Conservation (phyloP, 768 basidiomycete species). For the Boletus reticulatus region DNA sequence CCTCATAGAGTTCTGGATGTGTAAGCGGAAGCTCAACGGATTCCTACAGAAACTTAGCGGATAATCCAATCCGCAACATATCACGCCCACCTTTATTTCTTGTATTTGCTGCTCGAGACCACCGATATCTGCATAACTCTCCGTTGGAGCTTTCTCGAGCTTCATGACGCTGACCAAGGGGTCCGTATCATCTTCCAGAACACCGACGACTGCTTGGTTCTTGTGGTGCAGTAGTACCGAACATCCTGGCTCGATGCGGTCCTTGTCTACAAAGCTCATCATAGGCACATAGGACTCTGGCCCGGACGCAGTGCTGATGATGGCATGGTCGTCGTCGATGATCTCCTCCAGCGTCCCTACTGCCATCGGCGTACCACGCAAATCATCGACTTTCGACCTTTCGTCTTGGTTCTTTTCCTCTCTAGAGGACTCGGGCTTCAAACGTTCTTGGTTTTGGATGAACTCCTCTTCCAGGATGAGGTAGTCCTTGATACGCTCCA, state of each 20-base stretch:
- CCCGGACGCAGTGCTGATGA: conserved; percentile 90
- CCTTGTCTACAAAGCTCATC: conserved; percentile 98
- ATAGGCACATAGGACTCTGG: conserved; percentile 98
- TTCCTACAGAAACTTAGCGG: conserved; percentile 53
- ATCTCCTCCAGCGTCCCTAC: conserved; percentile 98
- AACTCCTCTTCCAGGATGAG: conserved; percentile 94
- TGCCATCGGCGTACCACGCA: conserved; percentile 96
- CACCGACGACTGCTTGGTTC: conserved; percentile 92
- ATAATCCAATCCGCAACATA: neutral
- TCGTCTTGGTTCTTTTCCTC: conserved; percentile 98
- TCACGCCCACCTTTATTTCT: conserved; percentile 84
- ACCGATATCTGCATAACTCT: conserved; percentile 98
- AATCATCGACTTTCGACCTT: conserved; percentile 86
- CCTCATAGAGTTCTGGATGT: conserved; percentile 97
- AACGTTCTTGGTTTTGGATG: conserved; percentile 85
- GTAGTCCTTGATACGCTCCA: conserved; percentile 98
- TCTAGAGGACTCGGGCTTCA: conserved; percentile 81
- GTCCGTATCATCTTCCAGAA: conserved; percentile 91
- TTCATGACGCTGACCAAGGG: conserved; percentile 99
- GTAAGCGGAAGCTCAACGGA: conserved; percentile 96
- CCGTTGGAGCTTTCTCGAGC: conserved; percentile 97
- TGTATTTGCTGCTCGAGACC: conserved; percentile 96
- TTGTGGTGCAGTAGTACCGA: conserved; percentile 95
- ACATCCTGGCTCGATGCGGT: conserved; percentile 93
- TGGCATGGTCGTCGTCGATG: conserved; percentile 98